Percentiles rank a stretch among this genome's conserved stretches.
These are phyloP conservation scores for Acanthamoeba divionensis DNA, from an alignment of 208 protist species.

Conservation along the genomic window DNA sequence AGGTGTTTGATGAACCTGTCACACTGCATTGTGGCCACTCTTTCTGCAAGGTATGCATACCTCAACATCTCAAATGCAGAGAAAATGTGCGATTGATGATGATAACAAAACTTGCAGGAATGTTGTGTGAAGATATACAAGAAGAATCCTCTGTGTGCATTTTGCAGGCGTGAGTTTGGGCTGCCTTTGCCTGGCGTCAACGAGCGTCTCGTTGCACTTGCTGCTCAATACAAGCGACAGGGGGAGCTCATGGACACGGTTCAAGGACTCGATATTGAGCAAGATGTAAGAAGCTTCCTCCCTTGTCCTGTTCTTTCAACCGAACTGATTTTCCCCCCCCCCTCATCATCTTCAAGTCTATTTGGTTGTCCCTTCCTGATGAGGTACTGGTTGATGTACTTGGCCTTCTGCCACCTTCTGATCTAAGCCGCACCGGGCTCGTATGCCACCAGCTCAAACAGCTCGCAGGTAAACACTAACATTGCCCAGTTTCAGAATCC, in stretches of 20 bases:
- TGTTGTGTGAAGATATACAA: constrained; percentile 52
- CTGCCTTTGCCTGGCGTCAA: constrained; percentile 9
- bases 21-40: constrained; percentile 28
- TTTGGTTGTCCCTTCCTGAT: neutral
- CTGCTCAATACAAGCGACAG: neutral
- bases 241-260: neutral
- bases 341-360: neutral
- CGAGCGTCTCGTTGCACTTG: neutral
- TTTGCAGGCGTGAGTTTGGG: constrained; percentile 34
- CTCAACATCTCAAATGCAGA: neutral
- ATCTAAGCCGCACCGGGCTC: neutral
- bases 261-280: constrained; percentile 15
- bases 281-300: neutral
- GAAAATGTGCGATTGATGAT: no score
- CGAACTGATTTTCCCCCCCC: neutral
- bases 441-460: constrained; percentile 30
- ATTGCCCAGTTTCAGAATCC: no score
- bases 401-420: neutral
- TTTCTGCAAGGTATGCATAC: neutral
- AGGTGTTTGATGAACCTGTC: constrained; percentile 32
- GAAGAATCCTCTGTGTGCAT: constrained; percentile 49
- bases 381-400: constrained; percentile 27
- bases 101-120: no score
- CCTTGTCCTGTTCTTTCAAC: neutral
- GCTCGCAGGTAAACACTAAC: neutral